Percentiles rank a stretch among this genome's conserved stretches.
These are phyloP conservation scores for Eimeria maxima DNA, from an alignment of 169 alveolate genomes.

Conservation along the genomic window DNA sequence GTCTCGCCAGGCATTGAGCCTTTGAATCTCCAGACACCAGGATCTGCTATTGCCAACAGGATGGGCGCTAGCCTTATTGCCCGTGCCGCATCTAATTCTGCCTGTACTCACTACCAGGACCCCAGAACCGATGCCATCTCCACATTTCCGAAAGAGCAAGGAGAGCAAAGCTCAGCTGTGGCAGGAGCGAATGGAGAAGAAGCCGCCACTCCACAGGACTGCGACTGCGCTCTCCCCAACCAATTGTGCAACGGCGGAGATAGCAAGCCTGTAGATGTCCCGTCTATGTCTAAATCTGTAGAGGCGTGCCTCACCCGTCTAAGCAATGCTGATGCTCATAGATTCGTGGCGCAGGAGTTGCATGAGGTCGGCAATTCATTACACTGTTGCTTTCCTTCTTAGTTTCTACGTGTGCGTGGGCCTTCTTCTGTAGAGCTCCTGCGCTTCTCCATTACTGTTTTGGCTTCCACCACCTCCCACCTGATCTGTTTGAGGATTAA, in stretches of 20 bases:
- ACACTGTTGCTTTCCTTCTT: background rate
- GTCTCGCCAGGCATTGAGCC: background rate
- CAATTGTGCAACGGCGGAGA: background rate
- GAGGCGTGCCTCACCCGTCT: background rate
- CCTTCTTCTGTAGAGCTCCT: background rate
- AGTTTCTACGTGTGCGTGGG: background rate
- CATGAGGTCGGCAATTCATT: constrained; percentile 29
- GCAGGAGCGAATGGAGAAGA: background rate
- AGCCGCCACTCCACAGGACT: background rate
- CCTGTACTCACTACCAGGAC: background rate
- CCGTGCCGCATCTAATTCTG: background rate
- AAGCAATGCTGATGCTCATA: constrained; percentile 13
- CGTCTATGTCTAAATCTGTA: background rate
- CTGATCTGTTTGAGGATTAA: background rate
- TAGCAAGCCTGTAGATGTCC: background rate
- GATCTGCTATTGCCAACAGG: background rate
- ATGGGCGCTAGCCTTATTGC: background rate
- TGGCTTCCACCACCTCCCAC: background rate
- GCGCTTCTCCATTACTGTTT: background rate
- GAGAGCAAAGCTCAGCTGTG: background rate
- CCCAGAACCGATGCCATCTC: background rate
- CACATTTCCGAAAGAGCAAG: too few species aligned
- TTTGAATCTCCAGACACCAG: background rate
- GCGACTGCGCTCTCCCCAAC: background rate
- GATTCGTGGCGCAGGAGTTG: constrained; percentile 65